A percentile compares a stretch with the other conserved stretches of the same genome.
phyloP scores from a whole-genome alignment of 805 yeast genomes.

The Starmerella apicola region DNA sequence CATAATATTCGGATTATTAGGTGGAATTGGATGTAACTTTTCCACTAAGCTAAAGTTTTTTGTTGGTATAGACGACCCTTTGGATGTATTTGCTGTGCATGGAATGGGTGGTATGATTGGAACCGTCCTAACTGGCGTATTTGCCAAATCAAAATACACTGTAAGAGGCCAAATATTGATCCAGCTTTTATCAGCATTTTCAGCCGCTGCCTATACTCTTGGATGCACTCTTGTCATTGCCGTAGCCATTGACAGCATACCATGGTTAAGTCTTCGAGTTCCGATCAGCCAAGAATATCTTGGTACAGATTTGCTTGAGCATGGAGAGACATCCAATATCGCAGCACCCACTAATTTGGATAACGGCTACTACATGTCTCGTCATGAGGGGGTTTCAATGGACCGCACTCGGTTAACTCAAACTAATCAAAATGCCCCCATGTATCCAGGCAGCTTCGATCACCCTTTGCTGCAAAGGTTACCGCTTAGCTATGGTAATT shows the following conservation, averaged over 20 bases:
- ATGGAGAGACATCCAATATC: conserved; percentile 66
- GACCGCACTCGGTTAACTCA: conserved; percentile 13
- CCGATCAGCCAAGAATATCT: conserved; percentile 74
- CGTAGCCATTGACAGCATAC: conserved; percentile 56
- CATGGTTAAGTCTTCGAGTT: conserved; percentile 70
- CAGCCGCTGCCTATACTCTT: conserved; percentile 68
- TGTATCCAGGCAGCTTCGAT: conserved; percentile 20
- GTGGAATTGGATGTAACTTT: conserved; percentile 67
- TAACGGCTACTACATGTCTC: background rate
- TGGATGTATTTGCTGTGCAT: conserved; percentile 78
- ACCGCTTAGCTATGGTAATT: conserved; percentile 18
- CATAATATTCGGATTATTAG: conserved; percentile 57
- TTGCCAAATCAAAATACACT: conserved; percentile 60
- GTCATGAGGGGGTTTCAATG: background rate
- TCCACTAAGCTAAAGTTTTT: conserved; percentile 69
- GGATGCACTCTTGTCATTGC: conserved; percentile 58
- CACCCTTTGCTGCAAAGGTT: conserved; percentile 19
- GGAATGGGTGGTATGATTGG: conserved; percentile 32
- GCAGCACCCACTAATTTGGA: background rate
- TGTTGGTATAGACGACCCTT: conserved; percentile 79
- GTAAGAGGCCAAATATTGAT: conserved; percentile 61
- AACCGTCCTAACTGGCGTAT: conserved; percentile 70
- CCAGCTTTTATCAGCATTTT: conserved; percentile 67
- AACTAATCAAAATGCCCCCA: conserved; percentile 17
- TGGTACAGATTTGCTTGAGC: conserved; percentile 82